Conservation (phyloP, 352 stramenopile genomes). For the Phytopythium chamaehyphon region DNA sequence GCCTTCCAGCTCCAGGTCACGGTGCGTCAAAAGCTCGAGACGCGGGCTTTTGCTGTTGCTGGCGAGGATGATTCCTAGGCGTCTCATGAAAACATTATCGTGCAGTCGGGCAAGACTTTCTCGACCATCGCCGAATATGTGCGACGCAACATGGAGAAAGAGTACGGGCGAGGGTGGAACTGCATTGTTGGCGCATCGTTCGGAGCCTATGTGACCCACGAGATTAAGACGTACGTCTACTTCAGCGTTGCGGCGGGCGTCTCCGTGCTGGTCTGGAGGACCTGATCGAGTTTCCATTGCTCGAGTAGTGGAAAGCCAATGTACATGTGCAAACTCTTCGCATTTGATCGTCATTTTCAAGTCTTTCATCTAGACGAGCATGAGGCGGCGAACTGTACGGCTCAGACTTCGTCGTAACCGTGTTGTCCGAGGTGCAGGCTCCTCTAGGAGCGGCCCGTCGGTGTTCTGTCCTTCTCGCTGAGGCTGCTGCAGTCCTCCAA, state of each 20-base stretch:
- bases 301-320: background rate
- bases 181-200: constrained; percentile 91
- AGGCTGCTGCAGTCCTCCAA: background rate
- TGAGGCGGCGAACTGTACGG: constrained; percentile 42
- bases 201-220: constrained; percentile 92
- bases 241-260: constrained; percentile 90
- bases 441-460: background rate
- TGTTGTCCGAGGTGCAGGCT: background rate
- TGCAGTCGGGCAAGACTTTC: constrained; percentile 88
- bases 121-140: constrained; percentile 91
- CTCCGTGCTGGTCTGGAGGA: constrained; percentile 90
- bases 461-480: background rate
- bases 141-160: constrained; percentile 90
- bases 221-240: constrained; percentile 96
- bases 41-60: background rate
- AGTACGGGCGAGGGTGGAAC: constrained; percentile 92
- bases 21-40: constrained; percentile 17
- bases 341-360: background rate
- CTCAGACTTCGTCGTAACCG: constrained; percentile 24
- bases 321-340: background rate
- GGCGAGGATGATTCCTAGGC: background rate
- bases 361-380: constrained; percentile 28
- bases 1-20: constrained; percentile 90
- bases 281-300: constrained; percentile 17
- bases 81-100: background rate